Evolutionary conservation across 2,329 filamentous ascomycete species (phyloP), one percentile per base, ranked within the genome.

Genomic region (Rutstroemia sp.): DNA sequence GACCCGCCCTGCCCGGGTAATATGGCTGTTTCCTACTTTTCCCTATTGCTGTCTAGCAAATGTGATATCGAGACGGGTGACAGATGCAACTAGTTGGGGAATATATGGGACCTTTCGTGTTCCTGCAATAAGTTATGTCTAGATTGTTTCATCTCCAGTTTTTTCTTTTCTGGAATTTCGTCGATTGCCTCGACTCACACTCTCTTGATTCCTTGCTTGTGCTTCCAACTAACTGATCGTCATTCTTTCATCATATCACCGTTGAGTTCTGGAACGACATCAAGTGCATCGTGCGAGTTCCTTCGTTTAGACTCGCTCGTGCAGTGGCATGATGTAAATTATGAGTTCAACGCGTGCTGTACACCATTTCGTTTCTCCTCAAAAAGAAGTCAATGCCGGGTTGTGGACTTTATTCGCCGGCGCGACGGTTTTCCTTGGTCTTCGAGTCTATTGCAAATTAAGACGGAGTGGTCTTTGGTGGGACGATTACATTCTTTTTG

Each of bases 401-500:
- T 34, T 63, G n/a, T 63, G 62, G 62, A 44, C 56, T 30, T 56
- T 63, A 23, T 61, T 62, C 42, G 34, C 18, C 5, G 59, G 60
- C 30, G 54, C 62, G 4, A 59, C 57, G 4, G 23, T 63, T 8
- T 63, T 62, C 45, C 59, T 63, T 3, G 51, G 12, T 8, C 46
- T 62, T 45, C 51, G 62, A 37, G 6, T 62, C 8, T 62, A 48
- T 39, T 61, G 59, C 45, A 63, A 63, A 50, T 44, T 51, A n/a
- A 55, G 61, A 12, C 49, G 59, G 6, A 52, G 53, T 12, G 59
- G 60, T 2, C 44, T 63, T n/a, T 63, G 62, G 62, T 63, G 59
- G 52, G 62, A 63, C 52, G 62, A 63, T 51, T 58, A 63, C 41
- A 52, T 61, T n/a, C 56, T 63, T 7, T 54, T 57, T 18, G 23